These are phyloP conservation scores for Malus asiatica DNA, from an alignment of 306 rosid genomes.

Conservation along the genomic window DNA sequence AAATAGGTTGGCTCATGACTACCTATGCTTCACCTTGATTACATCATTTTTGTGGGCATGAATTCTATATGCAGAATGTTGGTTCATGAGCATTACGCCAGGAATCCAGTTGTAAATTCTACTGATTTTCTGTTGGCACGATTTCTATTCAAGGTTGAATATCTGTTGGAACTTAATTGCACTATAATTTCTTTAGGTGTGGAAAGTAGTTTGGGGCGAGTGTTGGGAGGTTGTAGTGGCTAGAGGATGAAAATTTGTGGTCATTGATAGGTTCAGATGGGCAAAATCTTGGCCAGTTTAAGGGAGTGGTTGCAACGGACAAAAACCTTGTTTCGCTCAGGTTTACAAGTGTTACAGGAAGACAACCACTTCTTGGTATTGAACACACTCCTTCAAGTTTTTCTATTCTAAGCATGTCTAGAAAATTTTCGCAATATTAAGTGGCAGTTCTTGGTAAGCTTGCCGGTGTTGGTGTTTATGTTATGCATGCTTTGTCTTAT, in stretches of 20 bases:
- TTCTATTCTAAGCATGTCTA: not conserved
- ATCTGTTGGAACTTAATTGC: not conserved
- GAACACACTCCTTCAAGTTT: conserved; percentile 7
- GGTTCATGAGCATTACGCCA: conserved; percentile 43
- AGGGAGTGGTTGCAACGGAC: conserved; percentile 81
- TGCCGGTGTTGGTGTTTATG: not conserved
- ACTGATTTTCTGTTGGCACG: conserved; percentile 10
- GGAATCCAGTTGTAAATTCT: conserved; percentile 51
- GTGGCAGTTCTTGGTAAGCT: not conserved
- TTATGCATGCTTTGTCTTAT: not conserved
- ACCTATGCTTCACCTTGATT: not conserved
- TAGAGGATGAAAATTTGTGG: conserved; percentile 63
- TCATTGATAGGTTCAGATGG: conserved; percentile 59
- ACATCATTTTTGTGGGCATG: conserved; percentile 42
- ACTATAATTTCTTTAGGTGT: conserved; percentile 41
- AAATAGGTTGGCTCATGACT: not conserved
- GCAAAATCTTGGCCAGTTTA: conserved; percentile 66
- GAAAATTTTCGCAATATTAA: not conserved
- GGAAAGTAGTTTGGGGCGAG: conserved; percentile 67
- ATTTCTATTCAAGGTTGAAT: conserved; percentile 13
- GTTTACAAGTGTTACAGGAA: conserved; percentile 50
- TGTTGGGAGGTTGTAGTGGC: conserved; percentile 71
- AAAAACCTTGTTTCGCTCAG: conserved; percentile 70
- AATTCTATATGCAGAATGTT: conserved; percentile 56
- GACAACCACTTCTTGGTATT: conserved; percentile 71